Base-by-base conservation (phyloP, 2,329 filamentous ascomycete genomes). In the Lachnellula suecica region DNA sequence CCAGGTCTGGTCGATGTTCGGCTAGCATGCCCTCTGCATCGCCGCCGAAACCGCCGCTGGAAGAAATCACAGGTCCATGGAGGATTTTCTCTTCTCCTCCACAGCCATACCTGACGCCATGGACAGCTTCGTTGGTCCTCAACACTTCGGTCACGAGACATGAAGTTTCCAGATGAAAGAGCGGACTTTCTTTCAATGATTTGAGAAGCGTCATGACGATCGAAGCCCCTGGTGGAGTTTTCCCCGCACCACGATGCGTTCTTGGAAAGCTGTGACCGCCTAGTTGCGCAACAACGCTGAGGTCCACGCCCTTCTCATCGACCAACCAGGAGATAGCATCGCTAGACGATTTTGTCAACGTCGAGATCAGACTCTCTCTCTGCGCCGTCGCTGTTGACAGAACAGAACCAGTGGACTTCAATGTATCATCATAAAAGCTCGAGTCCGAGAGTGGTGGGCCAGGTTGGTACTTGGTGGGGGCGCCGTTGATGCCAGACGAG, bases 401-500 rank as follows among this genome's bases (percentile, higher is more conserved):
- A 7, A 56, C 59, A 4, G 51, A 44, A 1, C 83, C 83, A 0
- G 79, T 83, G 0, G 83, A 86, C 20, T 68, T 71, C 7, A 83
- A 60, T 0, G 83, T 85, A 65, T 86, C 83, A 23, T 71, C 65
- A 58, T 75, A 78, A 60, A 84, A 85, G 0, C 1, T 68, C 63
- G 40, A 76, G 72, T 20, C 62, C 57, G 20, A 65, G 58, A 40
- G 71, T 61, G n/a, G 69, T 62, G 37, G 62, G 48, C 2, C 68
- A 10, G 67, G 65, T 63, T 87, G 84, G 56, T 79, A 85, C 3
- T 71, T 72, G 0, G 83, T 86, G 0, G 75, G 75, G 0, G 81
- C 81, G 6, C 81, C 83, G 58, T 85, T 86, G 66, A 87, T 87
- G 0, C 83, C 83, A 0, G 82, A 85, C 0, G 83, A 86, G 0